Evolutionary conservation across 2,329 filamentous ascomycete genomes (phyloP), one percentile per base, ranked within the genome.

Genomic region (Elsinoe necatrix): DNA sequence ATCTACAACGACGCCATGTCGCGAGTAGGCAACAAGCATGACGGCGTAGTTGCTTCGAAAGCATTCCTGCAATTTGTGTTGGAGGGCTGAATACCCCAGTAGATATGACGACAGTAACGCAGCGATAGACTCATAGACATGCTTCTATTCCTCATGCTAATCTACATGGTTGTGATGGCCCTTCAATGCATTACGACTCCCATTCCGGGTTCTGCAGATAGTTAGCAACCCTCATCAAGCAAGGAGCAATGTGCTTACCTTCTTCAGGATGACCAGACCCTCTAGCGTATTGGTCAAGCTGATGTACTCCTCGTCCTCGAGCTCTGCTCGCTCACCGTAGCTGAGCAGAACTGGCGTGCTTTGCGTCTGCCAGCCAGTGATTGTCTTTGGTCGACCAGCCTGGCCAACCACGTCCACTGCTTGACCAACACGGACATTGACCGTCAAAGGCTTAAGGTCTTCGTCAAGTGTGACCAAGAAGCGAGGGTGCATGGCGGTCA

Each of bases 361-460:
- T 78, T 98, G 93, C 63, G 93, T 98, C 75, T 98, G 93, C 93
- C 93, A 98, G 55, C 93, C 93, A 8, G 93, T 98, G 66, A 98
- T 98, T 1, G 93, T 98, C 85, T 98, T 97, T 63, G 93, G 93
- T 61, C 92, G 83, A 69, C 93, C 93, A 11, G 95, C 93, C 72
- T 97, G 93, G 54, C 93, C 95, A 39, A 98, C 93, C 41, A 98
- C 91, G 69, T 98, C 93, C 18, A 98, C 95, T 14, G 95, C 93
- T 75, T 98, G 95, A 72, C 93, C 93, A 43, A 98, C 92, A 29
- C 93, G 87, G 14, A 98, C 93, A 66, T 96, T 97, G 68, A 97
- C 91, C 55, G 89, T 92, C 61, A 98, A 76, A 3, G 93, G 93
- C 74, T 95, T 87, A 56, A 98, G 80, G 61, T 96, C 82, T 77